A percentile compares a stretch with the other conserved stretches of the same genome.
Conservation (phyloP, 345 rosid species). For the Aquilaria yunnanensis region DNA sequence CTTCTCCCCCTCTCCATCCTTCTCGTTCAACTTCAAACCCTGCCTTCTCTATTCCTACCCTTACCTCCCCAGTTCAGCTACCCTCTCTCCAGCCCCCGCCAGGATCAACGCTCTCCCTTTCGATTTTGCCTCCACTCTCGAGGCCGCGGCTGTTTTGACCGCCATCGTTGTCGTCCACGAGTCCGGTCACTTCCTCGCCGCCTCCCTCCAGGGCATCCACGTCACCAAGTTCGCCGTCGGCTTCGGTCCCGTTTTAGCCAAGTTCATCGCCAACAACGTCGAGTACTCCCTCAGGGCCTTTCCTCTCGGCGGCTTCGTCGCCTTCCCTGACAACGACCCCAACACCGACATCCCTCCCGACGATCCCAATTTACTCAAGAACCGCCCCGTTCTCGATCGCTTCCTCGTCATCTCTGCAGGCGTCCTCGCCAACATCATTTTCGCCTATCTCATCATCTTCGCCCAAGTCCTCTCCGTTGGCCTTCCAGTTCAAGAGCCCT, state of each 20-base stretch:
- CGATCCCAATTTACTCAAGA: conserved; percentile 79
- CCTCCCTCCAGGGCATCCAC: conserved; percentile 90
- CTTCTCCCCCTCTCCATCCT: no score
- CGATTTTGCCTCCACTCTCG: conserved; percentile 68
- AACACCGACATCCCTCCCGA: conserved; percentile 77
- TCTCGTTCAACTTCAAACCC: no score
- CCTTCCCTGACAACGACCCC: conserved; percentile 97
- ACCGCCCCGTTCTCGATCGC: conserved; percentile 82
- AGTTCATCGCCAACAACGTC: conserved; percentile 73
- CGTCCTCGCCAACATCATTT: conserved; percentile 75
- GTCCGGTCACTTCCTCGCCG: conserved; percentile 89
- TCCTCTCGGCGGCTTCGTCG: conserved; percentile 94
- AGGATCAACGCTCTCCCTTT: conserved; percentile 50
- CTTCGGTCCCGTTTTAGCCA: conserved; percentile 91
- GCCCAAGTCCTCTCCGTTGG: conserved; percentile 83
- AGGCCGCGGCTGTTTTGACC: conserved; percentile 77
- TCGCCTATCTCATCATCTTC: conserved; percentile 73
- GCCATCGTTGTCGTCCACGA: conserved; percentile 89
- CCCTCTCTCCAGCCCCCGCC: background rate
- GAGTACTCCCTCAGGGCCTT: conserved; percentile 88
- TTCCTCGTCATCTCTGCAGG: conserved; percentile 87
- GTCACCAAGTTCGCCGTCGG: conserved; percentile 97
- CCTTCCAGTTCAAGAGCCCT: conserved; percentile 86
- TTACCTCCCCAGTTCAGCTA: no score
- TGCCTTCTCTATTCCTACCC: no score